These are phyloP conservation scores for Hammondia hammondi DNA, from an alignment of 169 alveolate species.

Conservation along the genomic window DNA sequence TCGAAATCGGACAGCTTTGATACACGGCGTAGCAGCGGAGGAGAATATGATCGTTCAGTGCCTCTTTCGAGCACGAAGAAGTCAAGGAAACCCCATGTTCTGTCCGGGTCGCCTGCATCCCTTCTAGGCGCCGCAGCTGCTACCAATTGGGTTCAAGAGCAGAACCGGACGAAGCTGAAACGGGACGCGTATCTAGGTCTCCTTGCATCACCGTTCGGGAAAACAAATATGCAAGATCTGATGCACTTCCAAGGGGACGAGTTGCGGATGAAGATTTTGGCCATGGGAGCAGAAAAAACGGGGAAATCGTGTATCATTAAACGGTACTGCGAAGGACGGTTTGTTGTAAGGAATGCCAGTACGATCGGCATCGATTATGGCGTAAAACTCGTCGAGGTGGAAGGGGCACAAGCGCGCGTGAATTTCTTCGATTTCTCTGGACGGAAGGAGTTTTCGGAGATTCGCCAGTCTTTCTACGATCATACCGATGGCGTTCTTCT, in stretches of 20 bases:
- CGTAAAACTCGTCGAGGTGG: slow-evolving; percentile 78
- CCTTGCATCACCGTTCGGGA: background rate
- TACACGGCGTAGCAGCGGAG: background rate
- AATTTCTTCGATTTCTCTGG: slow-evolving; percentile 91
- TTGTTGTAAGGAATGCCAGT: slow-evolving; percentile 83
- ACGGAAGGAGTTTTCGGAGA: slow-evolving; percentile 83
- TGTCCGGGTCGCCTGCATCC: background rate
- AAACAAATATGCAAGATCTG: background rate
- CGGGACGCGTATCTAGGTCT: background rate
- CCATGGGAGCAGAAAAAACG: slow-evolving; percentile 86
- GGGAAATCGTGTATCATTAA: slow-evolving; percentile 90
- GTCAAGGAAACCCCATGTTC: background rate
- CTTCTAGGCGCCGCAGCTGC: slow-evolving; percentile 15
- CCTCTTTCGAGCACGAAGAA: background rate
- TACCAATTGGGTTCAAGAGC: background rate
- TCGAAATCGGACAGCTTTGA: background rate
- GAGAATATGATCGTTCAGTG: background rate
- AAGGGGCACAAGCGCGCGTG: slow-evolving; percentile 56
- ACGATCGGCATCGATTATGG: slow-evolving; percentile 90
- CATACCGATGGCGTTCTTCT: slow-evolving; percentile 85
- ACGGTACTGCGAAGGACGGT: slow-evolving; percentile 91
- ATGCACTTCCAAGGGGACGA: background rate
- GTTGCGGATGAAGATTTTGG: slow-evolving; percentile 79
- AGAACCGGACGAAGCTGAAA: slow-evolving; percentile 2
- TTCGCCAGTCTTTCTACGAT: slow-evolving; percentile 85